Base-by-base conservation (phyloP, 2,329 filamentous ascomycete species). In the Metarhizium rileyi region DNA sequence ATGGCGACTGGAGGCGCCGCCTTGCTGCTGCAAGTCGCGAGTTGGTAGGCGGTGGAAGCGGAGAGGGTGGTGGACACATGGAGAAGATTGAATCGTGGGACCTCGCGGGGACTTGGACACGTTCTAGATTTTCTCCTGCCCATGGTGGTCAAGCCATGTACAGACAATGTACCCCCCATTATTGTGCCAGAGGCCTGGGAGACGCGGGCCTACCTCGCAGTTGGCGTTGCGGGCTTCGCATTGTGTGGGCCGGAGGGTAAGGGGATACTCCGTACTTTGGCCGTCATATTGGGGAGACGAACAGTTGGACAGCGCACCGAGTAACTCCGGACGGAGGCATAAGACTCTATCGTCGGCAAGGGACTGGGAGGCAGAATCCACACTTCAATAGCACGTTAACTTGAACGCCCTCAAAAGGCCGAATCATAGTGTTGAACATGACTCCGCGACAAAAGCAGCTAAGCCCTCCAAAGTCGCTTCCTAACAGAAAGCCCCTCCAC, bases 201-300 rank as follows among this genome's bases (percentile, higher is more conserved):
- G n/a, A n/a, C n/a, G n/a, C n/a, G n/a, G n/a, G n/a, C n/a, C n/a
- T n/a, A n/a, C n/a, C n/a, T n/a, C n/a, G n/a, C n/a, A n/a, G n/a
- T n/a, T 48, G 30, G 47, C 40, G 41, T n/a, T 40, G 47, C 40
- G 47, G 47, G 35, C 28, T 40, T 49, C 40, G 47, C 36, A 12
- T 35, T 20, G 36, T 30, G 46, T 42, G 46, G 46, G 25, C 33
- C 46, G 16, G 35, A 47, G 36, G 36, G 46, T 47, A 47, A 47
- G 46, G 46, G 46, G 25, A 47, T 26, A 20, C 44, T 30, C 36
- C 18, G 35, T 20, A 33, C 18, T 23, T 22, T 46, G 22, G 22
- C 14, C 23, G n/a, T n/a, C 27, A 9, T 22, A 18, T 3, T 7
- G 9, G 9, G 20, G 20, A 40, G 6, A 22, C 36, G 6, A 22